Evolutionary conservation across 192 early-diverging fungal genomes (phyloP).

Genomic region (Backusella circina): DNA sequence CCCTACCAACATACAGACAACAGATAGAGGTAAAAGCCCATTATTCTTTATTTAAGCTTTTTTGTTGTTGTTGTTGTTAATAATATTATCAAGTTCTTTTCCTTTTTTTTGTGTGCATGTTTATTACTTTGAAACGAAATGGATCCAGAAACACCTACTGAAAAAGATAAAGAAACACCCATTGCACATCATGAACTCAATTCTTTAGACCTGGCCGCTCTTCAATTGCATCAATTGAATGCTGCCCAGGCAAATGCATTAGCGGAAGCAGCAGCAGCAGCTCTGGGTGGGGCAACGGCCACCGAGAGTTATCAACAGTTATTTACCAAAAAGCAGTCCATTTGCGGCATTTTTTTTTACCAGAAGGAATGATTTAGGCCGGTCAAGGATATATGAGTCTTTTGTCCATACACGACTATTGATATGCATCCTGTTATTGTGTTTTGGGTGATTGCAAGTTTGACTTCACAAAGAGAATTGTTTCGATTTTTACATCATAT

Average conservation of each 20-base stretch:
- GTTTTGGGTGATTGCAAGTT: too few relatives aligned
- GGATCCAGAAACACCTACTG: background rate
- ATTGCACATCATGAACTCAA: background rate
- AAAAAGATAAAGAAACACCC: background rate
- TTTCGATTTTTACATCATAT: too few relatives aligned
- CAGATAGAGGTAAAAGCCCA: background rate
- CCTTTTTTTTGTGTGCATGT: background rate
- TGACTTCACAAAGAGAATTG: too few relatives aligned
- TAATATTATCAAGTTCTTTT: background rate
- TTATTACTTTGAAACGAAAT: background rate
- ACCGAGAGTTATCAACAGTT: slow-evolving; percentile 9
- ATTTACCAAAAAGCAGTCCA: too few relatives aligned
- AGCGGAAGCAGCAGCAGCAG: slow-evolving; percentile 14
- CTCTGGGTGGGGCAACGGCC: background rate
- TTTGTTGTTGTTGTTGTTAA: background rate
- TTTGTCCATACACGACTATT: too few relatives aligned
- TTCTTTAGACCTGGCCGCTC: background rate
- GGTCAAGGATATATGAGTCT: too few relatives aligned
- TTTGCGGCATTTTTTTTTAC: too few relatives aligned
- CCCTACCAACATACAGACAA: background rate
- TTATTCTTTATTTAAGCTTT: background rate
- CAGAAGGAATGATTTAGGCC: too few relatives aligned
- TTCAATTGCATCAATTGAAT: slow-evolving; percentile 8
- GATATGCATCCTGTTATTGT: too few relatives aligned
- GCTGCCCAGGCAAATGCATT: slow-evolving; percentile 21